phyloP scores from a whole-genome alignment of 2,329 filamentous ascomycete genomes.

The Coleophoma eucalyptorum region DNA sequence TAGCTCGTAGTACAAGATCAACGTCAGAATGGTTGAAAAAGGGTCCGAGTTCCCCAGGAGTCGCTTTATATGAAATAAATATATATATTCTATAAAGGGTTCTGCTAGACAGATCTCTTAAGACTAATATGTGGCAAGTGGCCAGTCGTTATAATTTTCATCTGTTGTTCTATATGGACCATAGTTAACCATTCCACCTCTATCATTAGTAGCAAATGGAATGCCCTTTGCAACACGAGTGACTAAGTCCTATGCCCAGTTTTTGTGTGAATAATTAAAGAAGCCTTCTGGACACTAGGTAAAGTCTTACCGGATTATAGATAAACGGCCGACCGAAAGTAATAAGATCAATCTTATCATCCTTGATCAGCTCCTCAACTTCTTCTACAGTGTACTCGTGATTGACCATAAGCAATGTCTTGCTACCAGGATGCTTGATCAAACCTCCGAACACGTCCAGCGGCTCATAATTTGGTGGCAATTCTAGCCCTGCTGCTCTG shows the following conservation, averaged over 20 bases:
- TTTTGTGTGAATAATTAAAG: not conserved
- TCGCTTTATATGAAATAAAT: too few relatives aligned
- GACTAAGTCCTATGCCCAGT: not conserved
- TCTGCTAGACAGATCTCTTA: too few relatives aligned
- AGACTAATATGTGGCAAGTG: too few relatives aligned
- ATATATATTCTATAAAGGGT: too few relatives aligned
- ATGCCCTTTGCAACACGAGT: not conserved
- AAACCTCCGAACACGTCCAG: not conserved
- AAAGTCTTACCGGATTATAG: not conserved
- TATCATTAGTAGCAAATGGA: not conserved
- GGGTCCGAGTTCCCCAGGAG: too few relatives aligned
- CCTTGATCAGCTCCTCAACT: not conserved
- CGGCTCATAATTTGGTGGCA: not conserved
- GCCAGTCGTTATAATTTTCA: not conserved
- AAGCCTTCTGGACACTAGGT: not conserved
- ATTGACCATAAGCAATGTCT: not conserved
- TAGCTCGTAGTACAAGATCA: too few relatives aligned
- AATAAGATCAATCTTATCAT: not conserved
- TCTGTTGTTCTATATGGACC: not conserved
- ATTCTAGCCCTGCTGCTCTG: not conserved
- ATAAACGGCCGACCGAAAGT: not conserved
- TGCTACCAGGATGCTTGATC: not conserved
- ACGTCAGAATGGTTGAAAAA: too few relatives aligned
- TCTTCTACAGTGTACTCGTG: not conserved
- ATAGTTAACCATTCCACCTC: not conserved